Evolutionary conservation across 1,284 basidiomycete genomes (phyloP), one percentile per base, ranked within the genome.

Genomic region (Tilletia indica): DNA sequence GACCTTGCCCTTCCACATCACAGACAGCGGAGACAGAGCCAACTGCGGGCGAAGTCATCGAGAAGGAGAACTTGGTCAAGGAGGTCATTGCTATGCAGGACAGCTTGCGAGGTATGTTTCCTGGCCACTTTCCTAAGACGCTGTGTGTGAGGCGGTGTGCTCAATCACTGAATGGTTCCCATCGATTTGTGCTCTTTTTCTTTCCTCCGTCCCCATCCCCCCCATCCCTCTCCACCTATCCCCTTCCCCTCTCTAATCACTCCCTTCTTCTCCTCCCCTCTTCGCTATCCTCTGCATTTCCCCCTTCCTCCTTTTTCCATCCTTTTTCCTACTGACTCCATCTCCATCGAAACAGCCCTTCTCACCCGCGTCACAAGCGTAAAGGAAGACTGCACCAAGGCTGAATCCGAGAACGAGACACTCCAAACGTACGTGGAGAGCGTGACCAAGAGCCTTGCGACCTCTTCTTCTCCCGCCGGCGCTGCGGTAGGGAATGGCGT

Each of bases 361-460:
- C 73, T 81, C 63, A 69, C 70, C 61, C 77, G 82, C 16, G 74
- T 82, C 34, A 61, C 68, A 14, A 68, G 73, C 8, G 82, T 83
- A 49, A 77, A 82, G 74, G 75, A 76, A 8, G 82, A 84, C 45
- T 83, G 82, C 72, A 74, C 69, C 31, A 82, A 83, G 68, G 78
- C 80, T 2, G 82, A 83, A 68, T 76, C 78, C 9, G 81, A 84
- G 68, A 84, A 84, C 71, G 82, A 82, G 66, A 82, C 80, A 78
- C 74, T 84, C 19, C 82, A 83, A 73, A 78, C 78, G 6, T 84
- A 84, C 70, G 80, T 83, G 25, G 82, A 84, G 68, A 80, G 79
- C 56, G 81, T 84, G 68, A 84, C 82, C 68, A 84, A 83, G 74
- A 83, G 78, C 69, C 71, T 84, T n/a, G 82, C 82, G 8, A 78